A percentile compares a stretch with the other conserved stretches of the same genome.
These are phyloP conservation scores for Talaromyces sp. DNA, from an alignment of 2,329 filamentous ascomycete genomes.

Conservation along the genomic window DNA sequence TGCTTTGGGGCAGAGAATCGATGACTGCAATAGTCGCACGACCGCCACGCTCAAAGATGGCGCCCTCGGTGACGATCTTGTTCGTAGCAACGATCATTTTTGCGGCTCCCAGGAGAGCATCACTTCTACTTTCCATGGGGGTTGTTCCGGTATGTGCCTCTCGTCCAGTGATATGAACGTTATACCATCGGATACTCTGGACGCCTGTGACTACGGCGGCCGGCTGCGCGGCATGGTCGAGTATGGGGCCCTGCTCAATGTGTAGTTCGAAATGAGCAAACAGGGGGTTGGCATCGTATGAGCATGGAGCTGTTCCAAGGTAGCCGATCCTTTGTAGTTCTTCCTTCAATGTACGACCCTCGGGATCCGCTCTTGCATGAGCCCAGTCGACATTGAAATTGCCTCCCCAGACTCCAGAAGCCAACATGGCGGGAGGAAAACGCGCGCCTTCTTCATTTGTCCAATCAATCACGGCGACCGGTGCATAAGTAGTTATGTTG, in stretches of 20 bases:
- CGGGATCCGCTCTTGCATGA: slow-evolving; percentile 58
- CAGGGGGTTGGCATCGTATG: slow-evolving; percentile 58
- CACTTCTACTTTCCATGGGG: slow-evolving; percentile 60
- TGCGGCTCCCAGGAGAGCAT: slow-evolving; percentile 63
- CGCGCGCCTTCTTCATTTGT: slow-evolving; percentile 72
- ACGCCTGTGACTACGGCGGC: slow-evolving; percentile 67
- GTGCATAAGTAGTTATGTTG: slow-evolving; percentile 65
- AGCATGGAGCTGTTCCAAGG: slow-evolving; percentile 57
- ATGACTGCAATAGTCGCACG: slow-evolving; percentile 68
- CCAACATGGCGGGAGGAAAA: slow-evolving; percentile 71
- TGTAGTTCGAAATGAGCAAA: slow-evolving; percentile 77
- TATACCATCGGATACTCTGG: slow-evolving; percentile 70
- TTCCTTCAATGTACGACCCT: slow-evolving; percentile 57
- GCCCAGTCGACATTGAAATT: slow-evolving; percentile 60
- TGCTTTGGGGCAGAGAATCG: slow-evolving; percentile 60
- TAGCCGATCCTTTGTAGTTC: slow-evolving; percentile 69
- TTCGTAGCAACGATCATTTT: slow-evolving; percentile 65
- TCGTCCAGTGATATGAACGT: slow-evolving; percentile 59
- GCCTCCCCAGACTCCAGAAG: slow-evolving; percentile 73
- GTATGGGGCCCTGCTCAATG: slow-evolving; percentile 74
- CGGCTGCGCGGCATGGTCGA: slow-evolving; percentile 60
- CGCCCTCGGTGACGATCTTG: slow-evolving; percentile 55
- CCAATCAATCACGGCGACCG: slow-evolving; percentile 62
- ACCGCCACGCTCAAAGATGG: slow-evolving; percentile 37
- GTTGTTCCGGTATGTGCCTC: slow-evolving; percentile 72